phyloP scores from a whole-genome alignment of 768 basidiomycete genomes.

The Lentinula aciculospora region DNA sequence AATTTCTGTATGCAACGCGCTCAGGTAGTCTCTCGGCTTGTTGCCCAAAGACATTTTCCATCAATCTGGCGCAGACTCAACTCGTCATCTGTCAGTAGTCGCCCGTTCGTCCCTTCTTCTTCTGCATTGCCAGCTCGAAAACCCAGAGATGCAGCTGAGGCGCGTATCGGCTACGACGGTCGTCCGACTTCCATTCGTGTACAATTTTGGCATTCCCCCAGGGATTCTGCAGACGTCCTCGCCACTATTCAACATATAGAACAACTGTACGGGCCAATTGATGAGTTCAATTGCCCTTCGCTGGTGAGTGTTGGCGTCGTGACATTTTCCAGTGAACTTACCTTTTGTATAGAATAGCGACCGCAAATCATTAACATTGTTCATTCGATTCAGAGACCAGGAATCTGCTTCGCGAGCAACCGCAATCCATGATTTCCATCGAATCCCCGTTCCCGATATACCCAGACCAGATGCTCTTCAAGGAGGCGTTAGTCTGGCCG shows the following conservation, averaged over 20 bases:
- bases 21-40: not conserved
- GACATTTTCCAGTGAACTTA: not conserved
- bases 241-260: constrained; percentile 1
- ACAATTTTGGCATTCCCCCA: not conserved
- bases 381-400: not conserved
- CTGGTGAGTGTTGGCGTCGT: not conserved
- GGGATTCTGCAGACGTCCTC: not conserved
- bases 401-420: not conserved
- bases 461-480: not conserved
- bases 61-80: not conserved
- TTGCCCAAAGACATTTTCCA: not conserved
- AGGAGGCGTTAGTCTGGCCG: not conserved
- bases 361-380: not conserved
- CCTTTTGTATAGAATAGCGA: not conserved
- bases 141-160: not conserved
- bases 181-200: not conserved
- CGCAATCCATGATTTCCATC: not conserved
- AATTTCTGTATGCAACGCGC: not conserved
- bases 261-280: not conserved
- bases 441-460: not conserved
- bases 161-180: not conserved
- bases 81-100: not conserved
- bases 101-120: not conserved
- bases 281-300: not conserved
- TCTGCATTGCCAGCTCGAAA: not conserved